Evolutionary conservation across 106 monocot genomes (phyloP).

Genomic region (Apostasia ramifera): DNA sequence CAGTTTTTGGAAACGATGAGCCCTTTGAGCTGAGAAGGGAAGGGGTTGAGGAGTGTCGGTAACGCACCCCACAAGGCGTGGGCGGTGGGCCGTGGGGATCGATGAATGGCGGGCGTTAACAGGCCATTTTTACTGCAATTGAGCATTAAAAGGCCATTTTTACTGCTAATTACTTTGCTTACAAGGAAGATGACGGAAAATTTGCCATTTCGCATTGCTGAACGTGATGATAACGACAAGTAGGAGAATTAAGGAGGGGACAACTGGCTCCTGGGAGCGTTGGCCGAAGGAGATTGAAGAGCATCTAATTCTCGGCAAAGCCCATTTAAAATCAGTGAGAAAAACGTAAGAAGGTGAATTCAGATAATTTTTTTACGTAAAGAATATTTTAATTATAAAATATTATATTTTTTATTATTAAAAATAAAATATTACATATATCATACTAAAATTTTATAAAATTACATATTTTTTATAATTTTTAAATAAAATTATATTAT

Average conservation of each 20-base stretch:
- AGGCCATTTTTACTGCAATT: neutral
- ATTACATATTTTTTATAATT: too few species aligned
- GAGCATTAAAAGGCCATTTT: neutral
- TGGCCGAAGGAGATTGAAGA: neutral
- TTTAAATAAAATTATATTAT: too few species aligned
- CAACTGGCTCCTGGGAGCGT: neutral
- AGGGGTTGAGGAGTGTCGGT: conserved; percentile 4
- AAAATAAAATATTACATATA: too few species aligned
- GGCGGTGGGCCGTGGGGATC: neutral
- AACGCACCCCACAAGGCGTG: conserved; percentile 1
- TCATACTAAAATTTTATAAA: too few species aligned
- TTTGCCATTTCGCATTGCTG: too few species aligned
- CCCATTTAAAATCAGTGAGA: too few species aligned
- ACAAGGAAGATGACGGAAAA: neutral
- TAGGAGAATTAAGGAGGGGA: too few species aligned
- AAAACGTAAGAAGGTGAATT: too few species aligned
- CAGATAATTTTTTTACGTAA: too few species aligned
- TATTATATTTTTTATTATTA: too few species aligned
- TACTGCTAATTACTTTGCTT: conserved; percentile 1
- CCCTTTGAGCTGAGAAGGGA: neutral
- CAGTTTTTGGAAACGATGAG: neutral
- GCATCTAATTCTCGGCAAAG: neutral
- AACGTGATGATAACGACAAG: too few species aligned
- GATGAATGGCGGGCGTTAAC: neutral
- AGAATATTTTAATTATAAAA: too few species aligned